Evolutionary conservation across 1,284 basidiomycete genomes (phyloP).

Genomic region (Coniferiporia sulphurascens): DNA sequence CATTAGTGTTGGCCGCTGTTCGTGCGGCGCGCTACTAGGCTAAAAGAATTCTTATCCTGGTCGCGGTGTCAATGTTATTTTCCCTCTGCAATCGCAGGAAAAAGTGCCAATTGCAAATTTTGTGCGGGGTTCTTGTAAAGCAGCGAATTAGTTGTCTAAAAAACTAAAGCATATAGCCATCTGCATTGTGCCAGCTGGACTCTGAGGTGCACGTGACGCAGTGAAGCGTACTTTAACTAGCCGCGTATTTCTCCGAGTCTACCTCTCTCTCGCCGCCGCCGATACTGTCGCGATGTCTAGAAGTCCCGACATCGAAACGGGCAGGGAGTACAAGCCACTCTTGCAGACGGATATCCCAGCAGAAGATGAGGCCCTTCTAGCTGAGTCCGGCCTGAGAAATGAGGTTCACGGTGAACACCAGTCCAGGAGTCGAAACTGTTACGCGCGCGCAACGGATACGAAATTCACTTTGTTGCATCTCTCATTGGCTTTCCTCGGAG

Average conservation of each 20-base stretch:
- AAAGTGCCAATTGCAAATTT: no score
- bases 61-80: no score
- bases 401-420: conserved; percentile 2
- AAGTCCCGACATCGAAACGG: conserved; percentile 23
- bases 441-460: conserved; percentile 23
- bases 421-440: neutral
- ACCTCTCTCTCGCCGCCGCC: neutral
- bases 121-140: no score
- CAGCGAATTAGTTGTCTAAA: no score
- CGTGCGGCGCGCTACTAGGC: neutral
- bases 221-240: no score
- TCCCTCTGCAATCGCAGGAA: no score
- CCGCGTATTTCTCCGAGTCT: neutral
- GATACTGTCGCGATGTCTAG: neutral
- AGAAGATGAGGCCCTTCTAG: conserved; percentile 17
- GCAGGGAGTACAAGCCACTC: conserved; percentile 25
- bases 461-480: conserved; percentile 34
- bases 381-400: neutral
- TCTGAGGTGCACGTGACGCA: no score
- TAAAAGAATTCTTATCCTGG: neutral
- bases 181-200: no score
- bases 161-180: no score
- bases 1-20: neutral
- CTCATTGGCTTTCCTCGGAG: conserved; percentile 39
- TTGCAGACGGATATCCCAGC: conserved; percentile 33